A percentile compares a stretch with the other conserved stretches of the same genome.
phyloP scores from a whole-genome alignment of 768 basidiomycete genomes.

The Dioszegia hungarica region DNA sequence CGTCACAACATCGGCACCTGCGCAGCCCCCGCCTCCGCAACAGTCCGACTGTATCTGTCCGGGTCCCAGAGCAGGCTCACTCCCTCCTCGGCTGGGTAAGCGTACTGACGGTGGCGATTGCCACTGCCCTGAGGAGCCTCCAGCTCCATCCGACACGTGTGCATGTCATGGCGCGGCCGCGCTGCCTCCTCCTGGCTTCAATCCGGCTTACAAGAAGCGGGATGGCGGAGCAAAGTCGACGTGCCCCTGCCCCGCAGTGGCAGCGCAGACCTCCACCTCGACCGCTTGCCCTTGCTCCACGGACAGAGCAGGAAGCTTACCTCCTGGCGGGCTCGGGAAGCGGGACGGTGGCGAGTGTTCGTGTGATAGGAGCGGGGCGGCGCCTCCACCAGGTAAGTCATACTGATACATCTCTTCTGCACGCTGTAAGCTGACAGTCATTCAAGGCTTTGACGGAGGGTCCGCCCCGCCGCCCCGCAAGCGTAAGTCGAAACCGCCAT shows the following conservation, averaged over 20 bases:
- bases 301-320: too few species aligned
- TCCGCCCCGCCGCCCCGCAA: neutral
- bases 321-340: neutral
- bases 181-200: neutral
- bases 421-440: neutral
- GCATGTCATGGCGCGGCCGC: neutral
- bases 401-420: too few species aligned
- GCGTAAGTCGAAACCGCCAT: neutral
- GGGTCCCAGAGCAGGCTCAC: too few species aligned
- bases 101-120: neutral
- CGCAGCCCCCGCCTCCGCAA: too few species aligned
- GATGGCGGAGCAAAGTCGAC: neutral
- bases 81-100: neutral
- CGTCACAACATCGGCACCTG: neutral
- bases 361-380: neutral
- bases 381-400: too few species aligned
- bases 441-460: neutral
- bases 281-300: too few species aligned
- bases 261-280: neutral
- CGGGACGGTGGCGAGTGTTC: neutral
- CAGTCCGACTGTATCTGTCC: neutral
- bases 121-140: neutral
- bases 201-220: too few species aligned
- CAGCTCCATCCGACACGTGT: neutral
- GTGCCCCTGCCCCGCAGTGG: neutral